Percentiles rank a stretch among this genome's conserved stretches.
These are phyloP conservation scores for Ascoidea rubescens DNA, from an alignment of 805 yeast species.

Conservation along the genomic window DNA sequence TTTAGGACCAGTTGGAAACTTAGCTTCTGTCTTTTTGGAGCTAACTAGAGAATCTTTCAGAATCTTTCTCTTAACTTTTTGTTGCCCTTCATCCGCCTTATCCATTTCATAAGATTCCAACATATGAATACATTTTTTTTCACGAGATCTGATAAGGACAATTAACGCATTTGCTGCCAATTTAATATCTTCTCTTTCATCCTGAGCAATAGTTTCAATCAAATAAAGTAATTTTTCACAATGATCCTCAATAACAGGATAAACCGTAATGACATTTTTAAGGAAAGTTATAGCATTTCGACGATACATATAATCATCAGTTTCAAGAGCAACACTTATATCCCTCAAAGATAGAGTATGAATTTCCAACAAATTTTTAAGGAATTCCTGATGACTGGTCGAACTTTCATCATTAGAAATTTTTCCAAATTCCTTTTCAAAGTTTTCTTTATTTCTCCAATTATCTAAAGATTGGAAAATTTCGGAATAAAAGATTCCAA, in stretches of 20 bases:
- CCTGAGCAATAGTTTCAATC: constrained; percentile 37
- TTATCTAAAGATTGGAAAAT: constrained; percentile 32
- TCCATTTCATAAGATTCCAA: constrained; percentile 44
- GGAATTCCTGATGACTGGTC: not conserved
- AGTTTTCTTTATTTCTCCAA: constrained; percentile 22
- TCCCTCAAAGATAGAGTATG: constrained; percentile 35
- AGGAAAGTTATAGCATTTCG: constrained; percentile 69
- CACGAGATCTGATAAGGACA: constrained; percentile 47
- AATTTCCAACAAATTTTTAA: constrained; percentile 31
- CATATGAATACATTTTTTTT: constrained; percentile 32
- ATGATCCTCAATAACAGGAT: constrained; percentile 57
- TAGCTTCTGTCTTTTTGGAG: constrained; percentile 4
- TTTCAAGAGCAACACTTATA: constrained; percentile 26
- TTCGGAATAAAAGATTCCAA: constrained; percentile 60
- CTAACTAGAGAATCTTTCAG: constrained; percentile 7
- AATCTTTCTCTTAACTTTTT: constrained; percentile 8
- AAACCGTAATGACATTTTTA: constrained; percentile 47
- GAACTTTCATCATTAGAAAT: not conserved
- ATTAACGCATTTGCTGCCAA: constrained; percentile 61
- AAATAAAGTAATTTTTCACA: constrained; percentile 35
- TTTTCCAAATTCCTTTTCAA: not conserved
- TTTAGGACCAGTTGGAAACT: not conserved
- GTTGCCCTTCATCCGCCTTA: constrained; percentile 23
- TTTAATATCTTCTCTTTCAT: constrained; percentile 67
- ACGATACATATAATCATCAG: constrained; percentile 59